Base-by-base conservation (phyloP, 1,284 basidiomycete genomes). In the Ceratobasidium theobromae region DNA sequence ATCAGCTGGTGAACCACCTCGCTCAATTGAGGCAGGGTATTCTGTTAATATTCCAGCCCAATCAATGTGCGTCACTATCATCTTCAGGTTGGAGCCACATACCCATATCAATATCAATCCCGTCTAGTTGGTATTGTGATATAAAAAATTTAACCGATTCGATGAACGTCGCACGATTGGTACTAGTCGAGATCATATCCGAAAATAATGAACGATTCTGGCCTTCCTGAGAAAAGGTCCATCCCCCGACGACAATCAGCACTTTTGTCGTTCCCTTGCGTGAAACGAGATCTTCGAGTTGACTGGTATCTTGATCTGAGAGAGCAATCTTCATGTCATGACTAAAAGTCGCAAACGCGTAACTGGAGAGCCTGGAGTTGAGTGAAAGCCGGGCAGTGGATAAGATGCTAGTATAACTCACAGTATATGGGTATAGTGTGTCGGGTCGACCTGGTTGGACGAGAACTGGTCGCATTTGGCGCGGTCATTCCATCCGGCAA, bases 211-310 rank as follows among this genome's bases (percentile, higher is more conserved):
- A 12, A 21, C 45, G 41, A 14, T 55, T 27, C 3, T 21, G 23
- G 3, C 53, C 53, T 55, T 55, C 53, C 45, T 55, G 53, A 16
- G 53, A 55, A 43, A 55, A 55, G 21, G 53, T 40, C 53, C 53
- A 55, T 16, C 53, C 53, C 38, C 53, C 53, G 40, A 55, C 38
- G 12, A 40, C 53, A 23, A 55, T 55, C 21, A 43, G 21, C 14
- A 55, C 45, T 40, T 55, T 55, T 2, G 53, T 27, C 18, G 53
- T 43, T 21, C 53, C 53, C 40, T 55, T 55, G 14, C 53, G 53
- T 25, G 53, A 35, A 8, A 55, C 53, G 30, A 55, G 53, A 27
- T 55, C 53, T 3, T 55, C 45, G 21, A 55, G 40, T 6, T 27
- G 53, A 12, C 38, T 5, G 21, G 30, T 30, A 28, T 55, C 53